Percentiles rank a stretch among this genome's conserved stretches.
These are phyloP conservation scores for Choricystis sp. DNA, from an alignment of 139 green algal species.

Conservation along the genomic window DNA sequence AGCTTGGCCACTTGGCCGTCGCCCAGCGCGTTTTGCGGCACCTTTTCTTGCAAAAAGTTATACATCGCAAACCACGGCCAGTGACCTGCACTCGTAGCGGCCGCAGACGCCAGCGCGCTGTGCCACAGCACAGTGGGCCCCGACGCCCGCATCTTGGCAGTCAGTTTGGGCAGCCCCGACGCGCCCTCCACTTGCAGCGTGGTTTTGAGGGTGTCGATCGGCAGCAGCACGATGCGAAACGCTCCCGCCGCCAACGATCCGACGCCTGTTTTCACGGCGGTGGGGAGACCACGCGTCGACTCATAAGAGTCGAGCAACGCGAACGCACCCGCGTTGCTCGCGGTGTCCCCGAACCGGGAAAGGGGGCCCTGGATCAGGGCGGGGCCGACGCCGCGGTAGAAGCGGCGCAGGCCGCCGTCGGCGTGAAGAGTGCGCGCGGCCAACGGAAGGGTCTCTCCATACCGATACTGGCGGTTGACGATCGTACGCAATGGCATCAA, in stretches of 20 bases:
- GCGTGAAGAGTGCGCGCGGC: constrained; percentile 59
- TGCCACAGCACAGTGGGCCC: constrained; percentile 72
- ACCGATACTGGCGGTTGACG: constrained; percentile 79
- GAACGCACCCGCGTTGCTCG: constrained; percentile 77
- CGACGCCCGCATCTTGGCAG: constrained; percentile 44
- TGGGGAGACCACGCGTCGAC: constrained; percentile 31
- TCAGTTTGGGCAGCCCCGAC: too few species aligned
- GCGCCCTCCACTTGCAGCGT: constrained; percentile 59
- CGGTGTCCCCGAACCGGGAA: constrained; percentile 82
- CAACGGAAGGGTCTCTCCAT: constrained; percentile 45
- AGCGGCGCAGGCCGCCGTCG: constrained; percentile 73
- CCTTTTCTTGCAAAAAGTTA: constrained; percentile 40
- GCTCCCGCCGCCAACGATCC: constrained; percentile 43
- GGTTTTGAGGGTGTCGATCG: constrained; percentile 82
- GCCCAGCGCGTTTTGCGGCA: constrained; percentile 18
- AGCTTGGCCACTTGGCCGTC: constrained; percentile 48
- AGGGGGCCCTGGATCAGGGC: constrained; percentile 72
- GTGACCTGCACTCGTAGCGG: constrained; percentile 77
- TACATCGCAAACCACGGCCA: constrained; percentile 62
- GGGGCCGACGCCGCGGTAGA: constrained; percentile 74
- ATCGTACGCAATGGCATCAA: constrained; percentile 85
- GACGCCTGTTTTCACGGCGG: constrained; percentile 52
- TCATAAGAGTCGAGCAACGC: constrained; percentile 54
- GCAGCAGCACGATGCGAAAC: constrained; percentile 84
- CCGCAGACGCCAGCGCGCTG: constrained; percentile 58